Evolutionary conservation across 345 rosid genomes (phyloP).

Genomic region (Eucalyptus curtisii): DNA sequence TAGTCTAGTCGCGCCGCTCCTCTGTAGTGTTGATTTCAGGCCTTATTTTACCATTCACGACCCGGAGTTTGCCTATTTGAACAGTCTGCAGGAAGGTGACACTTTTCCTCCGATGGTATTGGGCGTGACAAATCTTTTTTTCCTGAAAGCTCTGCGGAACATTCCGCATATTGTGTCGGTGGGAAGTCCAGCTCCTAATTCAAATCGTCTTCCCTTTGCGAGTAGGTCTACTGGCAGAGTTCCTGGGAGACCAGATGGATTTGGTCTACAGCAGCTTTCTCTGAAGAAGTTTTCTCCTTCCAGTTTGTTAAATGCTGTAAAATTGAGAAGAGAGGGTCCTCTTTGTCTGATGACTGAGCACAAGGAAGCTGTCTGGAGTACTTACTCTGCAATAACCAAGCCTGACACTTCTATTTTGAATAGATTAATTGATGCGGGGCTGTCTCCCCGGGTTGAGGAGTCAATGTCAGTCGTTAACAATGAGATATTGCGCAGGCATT

Average conservation of each 20-base stretch:
- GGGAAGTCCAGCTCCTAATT: slow-evolving; percentile 63
- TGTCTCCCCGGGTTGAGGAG: slow-evolving; percentile 94
- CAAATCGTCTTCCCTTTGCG: slow-evolving; percentile 42
- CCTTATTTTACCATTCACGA: slow-evolving; percentile 97
- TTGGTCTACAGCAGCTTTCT: slow-evolving; percentile 69
- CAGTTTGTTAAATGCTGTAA: slow-evolving; percentile 66
- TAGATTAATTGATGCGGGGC: slow-evolving; percentile 90
- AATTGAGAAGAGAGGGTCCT: slow-evolving; percentile 89
- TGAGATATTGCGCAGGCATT: slow-evolving; percentile 89
- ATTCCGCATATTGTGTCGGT: slow-evolving; percentile 90
- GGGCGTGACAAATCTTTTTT: slow-evolving; percentile 95
- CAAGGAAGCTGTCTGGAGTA: slow-evolving; percentile 96
- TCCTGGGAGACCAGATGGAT: slow-evolving; percentile 61
- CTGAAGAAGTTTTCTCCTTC: slow-evolving; percentile 86
- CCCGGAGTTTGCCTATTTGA: slow-evolving; percentile 63
- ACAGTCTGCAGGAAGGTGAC: slow-evolving; percentile 69
- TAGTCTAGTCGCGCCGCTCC: slow-evolving; percentile 82
- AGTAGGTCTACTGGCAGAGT: slow-evolving; percentile 60
- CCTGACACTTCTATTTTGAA: slow-evolving; percentile 94
- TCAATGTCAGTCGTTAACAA: slow-evolving; percentile 98
- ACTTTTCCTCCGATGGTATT: slow-evolving; percentile 83
- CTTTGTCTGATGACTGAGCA: slow-evolving; percentile 96
- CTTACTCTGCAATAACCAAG: slow-evolving; percentile 67
- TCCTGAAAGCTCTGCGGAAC: slow-evolving; percentile 77
- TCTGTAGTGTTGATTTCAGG: slow-evolving; percentile 89